phyloP scores from a whole-genome alignment of 73 alveolate species.

The Paramecium pentaurelia region DNA sequence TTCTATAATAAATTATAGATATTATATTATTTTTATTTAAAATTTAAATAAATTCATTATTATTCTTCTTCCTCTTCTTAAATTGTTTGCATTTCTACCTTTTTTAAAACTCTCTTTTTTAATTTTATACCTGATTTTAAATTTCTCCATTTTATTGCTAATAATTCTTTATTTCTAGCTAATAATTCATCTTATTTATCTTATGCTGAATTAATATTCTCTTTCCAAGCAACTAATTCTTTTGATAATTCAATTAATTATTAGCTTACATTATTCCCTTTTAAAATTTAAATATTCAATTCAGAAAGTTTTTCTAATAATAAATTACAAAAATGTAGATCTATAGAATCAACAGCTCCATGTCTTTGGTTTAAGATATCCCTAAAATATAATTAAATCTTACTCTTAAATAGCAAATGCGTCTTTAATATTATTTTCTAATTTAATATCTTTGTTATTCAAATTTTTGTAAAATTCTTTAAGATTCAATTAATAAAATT shows the following conservation, averaged over 20 bases:
- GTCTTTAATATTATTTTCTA: neutral
- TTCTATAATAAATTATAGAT: too few species aligned
- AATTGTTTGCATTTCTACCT: neutral
- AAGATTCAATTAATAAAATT: neutral
- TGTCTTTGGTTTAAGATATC: neutral
- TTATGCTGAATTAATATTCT: neutral
- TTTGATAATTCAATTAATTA: neutral
- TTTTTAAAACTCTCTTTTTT: neutral
- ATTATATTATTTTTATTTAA: too few species aligned
- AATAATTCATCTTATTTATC: neutral
- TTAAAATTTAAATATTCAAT: neutral
- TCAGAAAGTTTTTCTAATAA: neutral
- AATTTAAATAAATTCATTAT: neutral
- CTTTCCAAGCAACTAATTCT: neutral
- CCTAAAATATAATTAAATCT: neutral
- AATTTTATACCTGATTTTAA: neutral
- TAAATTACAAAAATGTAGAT: neutral
- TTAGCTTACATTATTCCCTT: neutral
- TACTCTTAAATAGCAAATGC: neutral
- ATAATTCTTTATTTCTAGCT: neutral
- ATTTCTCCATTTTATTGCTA: neutral
- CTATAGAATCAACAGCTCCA: neutral
- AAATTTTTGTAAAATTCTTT: neutral
- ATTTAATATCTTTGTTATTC: neutral
- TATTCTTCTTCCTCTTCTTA: neutral